Base-by-base conservation (phyloP, 306 rosid genomes). In the Herpetospermum pedunculosum region DNA sequence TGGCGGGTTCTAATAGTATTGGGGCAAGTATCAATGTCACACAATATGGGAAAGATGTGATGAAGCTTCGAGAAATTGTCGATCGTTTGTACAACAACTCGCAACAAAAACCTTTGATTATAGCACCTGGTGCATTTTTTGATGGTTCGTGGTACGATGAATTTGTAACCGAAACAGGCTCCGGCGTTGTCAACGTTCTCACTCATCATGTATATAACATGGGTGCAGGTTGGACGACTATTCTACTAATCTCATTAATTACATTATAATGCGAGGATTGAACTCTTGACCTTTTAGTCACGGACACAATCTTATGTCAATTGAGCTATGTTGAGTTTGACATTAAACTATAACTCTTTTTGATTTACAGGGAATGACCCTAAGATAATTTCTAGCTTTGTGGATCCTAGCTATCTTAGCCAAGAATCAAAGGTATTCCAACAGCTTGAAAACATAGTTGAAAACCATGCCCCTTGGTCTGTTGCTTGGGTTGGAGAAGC, bases 401-500 rank as follows among this genome's bases (percentile, higher is more conserved):
- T 92, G 78, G 79, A 90, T 71, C 96, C 98, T 28, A 21, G 13
- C 64, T 59, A 21, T 73, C 82, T 90, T 77, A 86, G 86, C 83
- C 78, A 14, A 52, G 80, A 82, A 46, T 80, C 85, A 74, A 15
- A 71, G 16, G 58, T 29, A 14, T 90, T 90, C 47, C 30, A 75
- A 72, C 80, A 72, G 70, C 82, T 92, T 77, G 77, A 84, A 28
- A 77, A 78, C 53, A 90, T 85, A 50, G 79, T 88, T 73, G 15
- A 83, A 47, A 74, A 54, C 47, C 23, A 87, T 30, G 96, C 96
- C 19, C 92, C 89, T 58, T 88, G 98, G 98, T 72, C 90, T 75
- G 81, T 81, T 62, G 87, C 92, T 57, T 92, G 98, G 98, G 95
- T 92, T 55, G 98, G 98, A 69, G 98, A 92, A 90, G 82, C 98